Evolutionary conservation across 495 filamentous ascomycete species (phyloP).

Genomic region (Aeminium ludgeri): DNA sequence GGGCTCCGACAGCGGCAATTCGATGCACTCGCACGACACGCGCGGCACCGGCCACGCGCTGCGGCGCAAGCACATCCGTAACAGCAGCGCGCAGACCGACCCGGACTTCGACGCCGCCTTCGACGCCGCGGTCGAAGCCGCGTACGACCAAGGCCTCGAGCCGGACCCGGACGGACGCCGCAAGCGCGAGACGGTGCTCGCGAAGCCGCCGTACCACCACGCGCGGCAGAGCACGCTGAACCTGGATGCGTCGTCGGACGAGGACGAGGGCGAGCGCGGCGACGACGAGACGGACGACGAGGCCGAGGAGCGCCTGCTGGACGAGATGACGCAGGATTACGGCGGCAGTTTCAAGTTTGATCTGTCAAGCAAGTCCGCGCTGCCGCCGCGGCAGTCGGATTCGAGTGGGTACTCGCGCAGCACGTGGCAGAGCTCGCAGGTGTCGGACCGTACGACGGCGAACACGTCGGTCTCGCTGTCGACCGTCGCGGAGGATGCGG

Average conservation of each 20-base stretch:
- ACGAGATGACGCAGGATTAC: constrained; percentile 82
- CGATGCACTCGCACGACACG: constrained; percentile 60
- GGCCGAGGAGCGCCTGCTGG: constrained; percentile 81
- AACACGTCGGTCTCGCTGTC: constrained; percentile 58
- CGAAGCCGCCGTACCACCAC: constrained; percentile 12
- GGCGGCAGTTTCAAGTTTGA: constrained; percentile 63
- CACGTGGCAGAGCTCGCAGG: constrained; percentile 76
- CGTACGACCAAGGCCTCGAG: constrained; percentile 85
- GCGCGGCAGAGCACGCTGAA: constrained; percentile 1
- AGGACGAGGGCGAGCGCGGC: too few species aligned
- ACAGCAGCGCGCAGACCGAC: constrained; percentile 58
- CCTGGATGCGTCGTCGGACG: constrained; percentile 17
- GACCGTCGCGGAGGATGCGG: constrained; percentile 51
- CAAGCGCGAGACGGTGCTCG: constrained; percentile 13
- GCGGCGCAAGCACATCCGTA: constrained; percentile 47
- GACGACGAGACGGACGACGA: too few species aligned
- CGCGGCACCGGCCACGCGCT: too few species aligned
- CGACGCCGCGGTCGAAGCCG: constrained; percentile 90
- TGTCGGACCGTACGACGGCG: constrained; percentile 46
- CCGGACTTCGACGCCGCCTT: constrained; percentile 90
- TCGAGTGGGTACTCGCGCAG: constrained; percentile 70
- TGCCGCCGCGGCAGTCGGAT: constrained; percentile 78
- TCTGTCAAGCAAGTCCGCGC: constrained; percentile 49
- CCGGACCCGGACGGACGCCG: constrained; percentile 38
- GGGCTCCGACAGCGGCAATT: constrained; percentile 58